Base-by-base conservation (phyloP, 441 rosid genomes). In the Euphorbia schlechtendalii region DNA sequence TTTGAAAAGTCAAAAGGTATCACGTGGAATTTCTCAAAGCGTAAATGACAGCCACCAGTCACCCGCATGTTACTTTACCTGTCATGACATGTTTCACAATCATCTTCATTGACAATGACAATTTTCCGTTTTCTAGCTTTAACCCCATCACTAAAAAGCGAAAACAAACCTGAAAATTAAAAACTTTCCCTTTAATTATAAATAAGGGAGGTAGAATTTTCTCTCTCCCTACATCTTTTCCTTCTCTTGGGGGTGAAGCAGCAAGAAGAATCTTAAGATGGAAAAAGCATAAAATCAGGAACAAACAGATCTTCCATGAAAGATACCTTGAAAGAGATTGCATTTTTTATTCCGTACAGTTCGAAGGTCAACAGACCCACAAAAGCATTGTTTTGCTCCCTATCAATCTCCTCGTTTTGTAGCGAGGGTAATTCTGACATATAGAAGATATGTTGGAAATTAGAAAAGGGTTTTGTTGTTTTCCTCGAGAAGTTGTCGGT, bases 381-480 rank as follows among this genome's bases (percentile, higher is more conserved):
- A 49, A 63, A 59, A 66, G 52, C 46, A 51, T 68, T 70, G 49
- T 38, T 57, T 40, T 17, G 18, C 61, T 46, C 40, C 32, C 38
- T 38, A 9, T 55, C 32, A 34, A 22, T 45, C 70, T 62, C 68
- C 66, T 49, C 6, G 27, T 36, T 69, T 56, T 22, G 14, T 27
- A 20, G 56, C 25, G 46, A 17, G 22, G 36, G 41, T 12, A 38
- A 60, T 13, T 14, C 8, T 2, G 36, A 56, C 14, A 32, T 24
- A 11, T 41, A 41, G 15, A 41, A 38, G 73, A 66, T 58, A 77
- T 83, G 84, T 40, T 68, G 62, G 80, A 69, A 61, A 56, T 71
- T 56, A 66, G 71, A 60, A 74, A 63, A 11, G 71, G 64, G 54
- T 69, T 60, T 68, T 84, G 73, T 60, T 79, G 82, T 65, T 81